Percentiles rank a stretch among this genome's conserved stretches.
Evolutionary conservation across 2,329 filamentous ascomycete species (phyloP).

Genomic region (Laburnicola sp.): DNA sequence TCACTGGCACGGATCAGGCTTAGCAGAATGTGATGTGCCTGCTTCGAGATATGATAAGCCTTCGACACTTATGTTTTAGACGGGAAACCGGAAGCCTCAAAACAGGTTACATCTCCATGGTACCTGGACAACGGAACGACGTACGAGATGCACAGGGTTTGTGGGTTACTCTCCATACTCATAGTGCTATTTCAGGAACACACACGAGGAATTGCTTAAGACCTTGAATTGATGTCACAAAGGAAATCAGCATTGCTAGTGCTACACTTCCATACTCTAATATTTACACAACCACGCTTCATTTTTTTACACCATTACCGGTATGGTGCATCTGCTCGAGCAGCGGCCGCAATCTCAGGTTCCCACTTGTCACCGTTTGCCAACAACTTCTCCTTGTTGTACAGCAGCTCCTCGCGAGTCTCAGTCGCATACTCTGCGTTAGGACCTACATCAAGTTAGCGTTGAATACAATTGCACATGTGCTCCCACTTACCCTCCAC

Average conservation of each 20-base stretch:
- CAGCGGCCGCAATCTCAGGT: slow-evolving; percentile 88
- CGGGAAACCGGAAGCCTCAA: too few relatives aligned
- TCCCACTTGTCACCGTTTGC: slow-evolving; percentile 81
- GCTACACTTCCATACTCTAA: slow-evolving; percentile 23
- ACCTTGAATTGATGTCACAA: slow-evolving; percentile 9
- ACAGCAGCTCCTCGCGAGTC: slow-evolving; percentile 88
- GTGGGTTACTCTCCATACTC: too few relatives aligned
- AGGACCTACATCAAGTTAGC: slow-evolving; percentile 53
- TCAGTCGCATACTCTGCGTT: slow-evolving; percentile 77
- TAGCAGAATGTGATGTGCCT: too few relatives aligned
- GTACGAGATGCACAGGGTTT: too few relatives aligned
- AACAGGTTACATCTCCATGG: too few relatives aligned
- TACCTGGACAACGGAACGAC: too few relatives aligned
- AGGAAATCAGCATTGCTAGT: slow-evolving; percentile 29
- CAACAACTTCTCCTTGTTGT: slow-evolving; percentile 96
- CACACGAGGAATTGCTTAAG: neutral
- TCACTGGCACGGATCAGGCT: too few relatives aligned
- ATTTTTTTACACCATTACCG: slow-evolving; percentile 35
- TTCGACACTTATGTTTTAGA: too few relatives aligned
- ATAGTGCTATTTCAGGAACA: too few relatives aligned
- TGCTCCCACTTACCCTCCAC: slow-evolving; percentile 62
- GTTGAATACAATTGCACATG: neutral
- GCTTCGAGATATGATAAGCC: too few relatives aligned
- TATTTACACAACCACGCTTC: slow-evolving; percentile 38
- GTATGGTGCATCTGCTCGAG: slow-evolving; percentile 87